A percentile compares a stretch with the other conserved stretches of the same genome.
Evolutionary conservation across 169 alveolate genomes (phyloP).

Genomic region (Plasmodium gonderi): DNA sequence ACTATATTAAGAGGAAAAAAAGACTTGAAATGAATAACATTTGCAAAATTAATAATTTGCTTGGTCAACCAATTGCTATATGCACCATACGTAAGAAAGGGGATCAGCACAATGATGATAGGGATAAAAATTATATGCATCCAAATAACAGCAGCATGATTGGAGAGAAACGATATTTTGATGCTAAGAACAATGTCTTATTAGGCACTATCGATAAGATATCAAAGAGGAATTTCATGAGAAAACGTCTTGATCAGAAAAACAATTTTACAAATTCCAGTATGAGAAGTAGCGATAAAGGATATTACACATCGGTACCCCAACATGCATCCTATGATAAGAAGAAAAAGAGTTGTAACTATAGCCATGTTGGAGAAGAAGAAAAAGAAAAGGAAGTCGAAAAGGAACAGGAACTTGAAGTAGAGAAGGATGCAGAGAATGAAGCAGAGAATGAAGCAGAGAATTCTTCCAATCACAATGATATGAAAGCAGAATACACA

Average conservation of each 20-base stretch:
- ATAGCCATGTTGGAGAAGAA: not conserved
- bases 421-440: not conserved
- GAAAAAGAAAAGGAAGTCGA: not conserved
- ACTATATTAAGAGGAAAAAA: slow-evolving; percentile 57
- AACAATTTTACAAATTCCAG: not conserved
- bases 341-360: not conserved
- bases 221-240: not conserved
- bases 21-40: slow-evolving; percentile 70
- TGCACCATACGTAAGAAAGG: slow-evolving; percentile 34
- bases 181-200: not conserved
- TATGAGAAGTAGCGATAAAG: not conserved
- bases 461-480: not conserved
- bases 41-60: slow-evolving; percentile 52
- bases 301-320: not conserved
- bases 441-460: not conserved
- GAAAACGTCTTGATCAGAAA: not conserved
- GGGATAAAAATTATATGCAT: not conserved
- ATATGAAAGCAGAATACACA: not conserved
- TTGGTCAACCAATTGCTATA: slow-evolving; percentile 75
- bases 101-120: not conserved
- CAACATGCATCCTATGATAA: not conserved
- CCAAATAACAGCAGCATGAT: not conserved
- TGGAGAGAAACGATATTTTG: not conserved
- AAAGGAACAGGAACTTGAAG: not conserved
- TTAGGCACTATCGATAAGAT: not conserved